phyloP scores from a whole-genome alignment of 176 grass and related monocot species.

The Olyra latifolia region DNA sequence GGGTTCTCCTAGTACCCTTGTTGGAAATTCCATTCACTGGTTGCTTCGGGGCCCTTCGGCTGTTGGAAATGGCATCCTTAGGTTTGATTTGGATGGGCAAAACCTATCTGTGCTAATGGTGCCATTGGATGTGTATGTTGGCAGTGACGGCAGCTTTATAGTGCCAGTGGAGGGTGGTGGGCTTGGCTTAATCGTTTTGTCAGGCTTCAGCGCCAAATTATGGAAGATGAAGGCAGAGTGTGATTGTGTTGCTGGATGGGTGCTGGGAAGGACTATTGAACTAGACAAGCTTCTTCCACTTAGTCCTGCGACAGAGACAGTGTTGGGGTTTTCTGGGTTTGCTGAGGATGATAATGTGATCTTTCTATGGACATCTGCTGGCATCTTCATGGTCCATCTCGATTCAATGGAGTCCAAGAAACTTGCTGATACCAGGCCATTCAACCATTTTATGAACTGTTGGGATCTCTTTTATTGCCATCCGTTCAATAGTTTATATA shows the following conservation, averaged over 20 bases:
- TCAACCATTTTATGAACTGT: no score
- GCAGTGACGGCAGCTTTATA: no score
- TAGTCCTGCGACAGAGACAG: no score
- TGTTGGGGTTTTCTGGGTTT: background rate
- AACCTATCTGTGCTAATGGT: background rate
- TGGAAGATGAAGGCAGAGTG: background rate
- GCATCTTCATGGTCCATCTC: background rate
- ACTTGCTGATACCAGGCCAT: no score
- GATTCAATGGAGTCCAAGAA: background rate
- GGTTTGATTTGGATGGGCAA: background rate
- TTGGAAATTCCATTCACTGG: background rate
- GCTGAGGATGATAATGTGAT: background rate
- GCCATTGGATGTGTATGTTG: background rate
- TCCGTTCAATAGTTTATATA: no score
- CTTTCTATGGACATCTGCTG: background rate
- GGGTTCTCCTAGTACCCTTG: background rate
- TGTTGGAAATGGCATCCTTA: no score
- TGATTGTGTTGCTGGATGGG: background rate
- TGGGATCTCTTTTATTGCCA: no score
- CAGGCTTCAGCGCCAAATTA: background rate
- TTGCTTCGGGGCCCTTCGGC: background rate
- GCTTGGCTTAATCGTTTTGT: background rate
- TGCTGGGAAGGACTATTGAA: background rate
- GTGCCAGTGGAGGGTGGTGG: background rate
- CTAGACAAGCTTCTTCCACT: background rate